A percentile compares a stretch with the other conserved stretches of the same genome.
Conservation (phyloP, 768 basidiomycete genomes). For the Phlegmacium glaucopus region DNA sequence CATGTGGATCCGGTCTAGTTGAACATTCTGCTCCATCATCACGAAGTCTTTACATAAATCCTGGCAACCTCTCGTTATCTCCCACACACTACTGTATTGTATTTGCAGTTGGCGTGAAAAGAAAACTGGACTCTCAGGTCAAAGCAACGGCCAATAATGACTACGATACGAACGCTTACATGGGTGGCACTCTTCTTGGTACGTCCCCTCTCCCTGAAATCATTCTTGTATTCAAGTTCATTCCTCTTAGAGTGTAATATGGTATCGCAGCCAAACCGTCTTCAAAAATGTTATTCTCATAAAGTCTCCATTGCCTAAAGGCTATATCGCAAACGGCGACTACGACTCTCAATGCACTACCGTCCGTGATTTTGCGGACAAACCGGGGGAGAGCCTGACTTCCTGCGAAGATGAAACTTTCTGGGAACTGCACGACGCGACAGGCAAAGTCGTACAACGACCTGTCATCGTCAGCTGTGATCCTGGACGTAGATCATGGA, state of each 20-base stretch:
- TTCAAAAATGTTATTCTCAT: conserved; percentile 38
- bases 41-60: too few relatives aligned
- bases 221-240: neutral
- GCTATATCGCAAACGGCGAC: conserved; percentile 51
- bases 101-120: too few relatives aligned
- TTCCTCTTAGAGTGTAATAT: conserved; percentile 34
- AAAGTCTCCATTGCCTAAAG: conserved; percentile 41
- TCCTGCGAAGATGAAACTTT: conserved; percentile 66
- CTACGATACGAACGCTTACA: conserved; percentile 8
- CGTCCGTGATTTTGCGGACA: conserved; percentile 26
- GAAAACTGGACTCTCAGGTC: too few relatives aligned
- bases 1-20: too few relatives aligned
- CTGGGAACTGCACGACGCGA: conserved; percentile 53
- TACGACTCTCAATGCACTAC: conserved; percentile 43
- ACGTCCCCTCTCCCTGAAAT: neutral
- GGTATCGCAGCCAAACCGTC: conserved; percentile 44
- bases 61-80: too few relatives aligned
- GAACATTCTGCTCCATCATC: too few relatives aligned
- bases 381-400: conserved; percentile 29
- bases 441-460: conserved; percentile 38
- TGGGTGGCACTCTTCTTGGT: conserved; percentile 7
- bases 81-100: too few relatives aligned
- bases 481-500: conserved; percentile 58
- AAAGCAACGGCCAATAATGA: too few relatives aligned
- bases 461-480: conserved; percentile 52